Percentiles rank a stretch among this genome's conserved stretches.
phyloP scores from a whole-genome alignment of 805 yeast genomes.

The Jamesozyma lodderae region DNA sequence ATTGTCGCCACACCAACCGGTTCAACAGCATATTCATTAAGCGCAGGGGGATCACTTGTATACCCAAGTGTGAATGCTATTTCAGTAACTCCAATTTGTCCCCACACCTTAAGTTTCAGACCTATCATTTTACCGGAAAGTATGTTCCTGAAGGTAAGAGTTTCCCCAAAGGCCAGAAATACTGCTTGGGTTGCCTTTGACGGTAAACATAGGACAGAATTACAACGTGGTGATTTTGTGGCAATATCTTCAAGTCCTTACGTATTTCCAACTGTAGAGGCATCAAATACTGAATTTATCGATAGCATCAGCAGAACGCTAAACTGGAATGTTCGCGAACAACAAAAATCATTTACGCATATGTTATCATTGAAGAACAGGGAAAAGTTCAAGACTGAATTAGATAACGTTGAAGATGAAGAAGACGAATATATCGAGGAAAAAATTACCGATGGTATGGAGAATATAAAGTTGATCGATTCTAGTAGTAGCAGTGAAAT shows the following conservation, averaged over 20 bases:
- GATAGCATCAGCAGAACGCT: conserved; percentile 77
- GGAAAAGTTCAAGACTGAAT: conserved; percentile 10
- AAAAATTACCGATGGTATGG: neutral
- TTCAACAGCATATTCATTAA: conserved; percentile 85
- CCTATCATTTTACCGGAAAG: conserved; percentile 88
- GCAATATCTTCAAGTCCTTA: conserved; percentile 75
- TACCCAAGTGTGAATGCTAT: conserved; percentile 93
- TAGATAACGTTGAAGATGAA: conserved; percentile 3
- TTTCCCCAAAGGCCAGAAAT: conserved; percentile 69
- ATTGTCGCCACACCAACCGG: conserved; percentile 93
- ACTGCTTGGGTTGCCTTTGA: conserved; percentile 96
- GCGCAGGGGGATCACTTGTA: conserved; percentile 90
- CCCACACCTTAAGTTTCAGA: conserved; percentile 84
- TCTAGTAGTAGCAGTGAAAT: neutral
- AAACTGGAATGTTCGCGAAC: conserved; percentile 88
- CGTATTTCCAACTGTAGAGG: conserved; percentile 85
- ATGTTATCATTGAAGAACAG: conserved; percentile 15
- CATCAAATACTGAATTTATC: conserved; percentile 64
- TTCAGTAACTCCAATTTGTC: conserved; percentile 88
- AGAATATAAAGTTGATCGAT: neutral
- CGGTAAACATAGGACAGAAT: conserved; percentile 78
- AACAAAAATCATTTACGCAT: conserved; percentile 64
- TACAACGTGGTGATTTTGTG: conserved; percentile 73
- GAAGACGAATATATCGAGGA: conserved; percentile 10
- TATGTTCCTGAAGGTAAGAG: conserved; percentile 73